phyloP scores from a whole-genome alignment of 1,139 yeast species.

The Yamadazyma triangularis region DNA sequence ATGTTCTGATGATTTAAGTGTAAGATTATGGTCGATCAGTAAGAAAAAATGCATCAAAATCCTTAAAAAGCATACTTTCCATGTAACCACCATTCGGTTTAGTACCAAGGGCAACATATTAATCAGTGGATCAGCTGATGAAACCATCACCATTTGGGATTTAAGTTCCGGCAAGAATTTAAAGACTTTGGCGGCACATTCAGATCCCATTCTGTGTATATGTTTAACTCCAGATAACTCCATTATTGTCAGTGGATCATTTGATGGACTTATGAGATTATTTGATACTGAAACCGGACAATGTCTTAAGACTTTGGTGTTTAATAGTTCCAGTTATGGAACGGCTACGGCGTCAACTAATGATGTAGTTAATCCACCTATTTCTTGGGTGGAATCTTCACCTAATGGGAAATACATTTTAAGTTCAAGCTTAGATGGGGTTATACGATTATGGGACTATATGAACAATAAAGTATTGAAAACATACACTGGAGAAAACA shows the following conservation, averaged over 20 bases:
- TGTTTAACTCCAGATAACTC: conserved; percentile 78
- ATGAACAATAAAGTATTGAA: conserved; percentile 74
- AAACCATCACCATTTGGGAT: conserved; percentile 90
- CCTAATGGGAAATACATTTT: conserved; percentile 81
- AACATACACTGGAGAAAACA: conserved; percentile 50
- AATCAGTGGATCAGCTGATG: conserved; percentile 85
- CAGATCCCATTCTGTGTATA: conserved; percentile 81
- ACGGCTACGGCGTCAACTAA: conserved; percentile 56
- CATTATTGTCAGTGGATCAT: conserved; percentile 80
- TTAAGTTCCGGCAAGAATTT: conserved; percentile 63
- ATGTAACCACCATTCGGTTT: conserved; percentile 70
- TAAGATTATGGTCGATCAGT: conserved; percentile 65
- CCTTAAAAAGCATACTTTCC: conserved; percentile 79
- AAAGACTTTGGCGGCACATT: conserved; percentile 86
- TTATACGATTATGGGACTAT: conserved; percentile 77
- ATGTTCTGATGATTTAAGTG: conserved; percentile 81
- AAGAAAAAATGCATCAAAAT: conserved; percentile 52
- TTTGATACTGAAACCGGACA: conserved; percentile 90
- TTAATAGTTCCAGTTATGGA: conserved; percentile 55
- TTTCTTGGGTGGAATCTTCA: conserved; percentile 66
- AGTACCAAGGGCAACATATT: conserved; percentile 73
- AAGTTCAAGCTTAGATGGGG: conserved; percentile 79
- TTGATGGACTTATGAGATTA: conserved; percentile 84
- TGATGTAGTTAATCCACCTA: conserved; percentile 56
- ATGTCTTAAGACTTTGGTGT: conserved; percentile 83